A percentile compares a stretch with the other conserved stretches of the same genome.
phyloP scores from a whole-genome alignment of 2,329 filamentous ascomycete genomes.

The Pseudopithomyces chartarum region DNA sequence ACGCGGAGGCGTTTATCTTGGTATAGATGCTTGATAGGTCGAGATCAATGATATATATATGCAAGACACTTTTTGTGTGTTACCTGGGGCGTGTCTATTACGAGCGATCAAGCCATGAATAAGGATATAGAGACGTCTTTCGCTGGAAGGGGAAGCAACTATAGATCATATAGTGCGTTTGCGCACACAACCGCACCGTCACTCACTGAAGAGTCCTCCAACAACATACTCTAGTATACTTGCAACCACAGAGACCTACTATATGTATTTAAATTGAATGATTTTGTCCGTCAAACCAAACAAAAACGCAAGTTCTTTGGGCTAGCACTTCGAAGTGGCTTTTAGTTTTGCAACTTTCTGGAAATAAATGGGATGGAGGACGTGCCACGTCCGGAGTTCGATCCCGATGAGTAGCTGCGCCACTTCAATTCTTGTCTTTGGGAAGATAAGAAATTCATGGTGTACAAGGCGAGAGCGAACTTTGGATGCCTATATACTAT shows the following conservation, averaged over 20 bases:
- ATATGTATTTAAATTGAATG: not conserved
- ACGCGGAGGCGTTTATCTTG: conserved; percentile 14
- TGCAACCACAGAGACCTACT: not conserved
- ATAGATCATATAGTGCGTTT: not conserved
- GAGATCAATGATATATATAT: not conserved
- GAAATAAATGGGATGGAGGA: not conserved
- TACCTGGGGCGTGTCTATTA: not conserved
- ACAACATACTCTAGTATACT: not conserved
- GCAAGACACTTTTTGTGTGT: not conserved
- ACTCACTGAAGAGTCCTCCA: not conserved
- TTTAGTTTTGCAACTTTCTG: not conserved
- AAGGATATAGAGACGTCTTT: too few relatives aligned
- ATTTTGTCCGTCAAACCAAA: not conserved
- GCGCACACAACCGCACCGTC: not conserved
- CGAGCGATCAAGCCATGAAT: too few relatives aligned
- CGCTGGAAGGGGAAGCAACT: too few relatives aligned
- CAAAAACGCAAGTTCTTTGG: not conserved
- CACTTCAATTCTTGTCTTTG: not conserved
- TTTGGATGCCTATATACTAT: too few relatives aligned
- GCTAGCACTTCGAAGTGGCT: not conserved
- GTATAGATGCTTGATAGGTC: conserved; percentile 4
- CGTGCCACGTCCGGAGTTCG: not conserved
- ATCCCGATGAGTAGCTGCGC: not conserved
- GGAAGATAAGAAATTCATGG: too few relatives aligned
- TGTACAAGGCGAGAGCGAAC: too few relatives aligned